Evolutionary conservation across 106 monocot genomes (phyloP), one percentile per base, ranked within the genome.

Genomic region (Iris macrosiphon): DNA sequence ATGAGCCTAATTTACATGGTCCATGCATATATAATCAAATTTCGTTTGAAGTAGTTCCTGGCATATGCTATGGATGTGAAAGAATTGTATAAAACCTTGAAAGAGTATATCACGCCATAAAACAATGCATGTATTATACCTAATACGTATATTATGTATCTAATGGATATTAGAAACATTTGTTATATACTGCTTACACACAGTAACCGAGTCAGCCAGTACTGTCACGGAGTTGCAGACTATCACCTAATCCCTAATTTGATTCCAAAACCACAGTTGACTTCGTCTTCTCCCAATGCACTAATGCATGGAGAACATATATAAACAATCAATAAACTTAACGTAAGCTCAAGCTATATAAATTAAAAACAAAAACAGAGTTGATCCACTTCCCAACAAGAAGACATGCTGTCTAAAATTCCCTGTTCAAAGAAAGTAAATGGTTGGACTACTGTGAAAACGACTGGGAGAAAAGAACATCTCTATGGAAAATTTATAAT

Each of bases 201-300:
- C 39, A 39, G 39, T 2, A 39, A 39, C 39, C 11, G 39, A 44
- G 39, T 39, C 7, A 39, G 39, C 39, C 2, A 12, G 39, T 2
- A 39, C 11, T 2, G 39, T 39, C 39, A n/a, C n/a, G n/a, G n/a
- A n/a, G n/a, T n/a, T 6, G 1, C 15, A 39, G 43, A n/a, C 43
- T 44, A 19, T 44, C n/a, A 44, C 43, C 43, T 8, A 44, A 44
- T 44, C 43, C 18, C 18, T 11, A 2, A 44, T 18, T 44, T 44
- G 43, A 44, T 44, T 44, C 43, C 43, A 44, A 44, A 44, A n/a
- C n/a, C 20, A 44, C 20, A 44, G 43, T 44, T 44, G 43, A 44
- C 43, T 44, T 44, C n/a, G 18, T 18, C 43, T 44, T 44, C 18
- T 44, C 43, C 43, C 43, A 19, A 17, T 6, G 41, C 13, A 41